Base-by-base conservation (phyloP, 2,329 filamentous ascomycete species). In the Paecilomyces variotii region DNA sequence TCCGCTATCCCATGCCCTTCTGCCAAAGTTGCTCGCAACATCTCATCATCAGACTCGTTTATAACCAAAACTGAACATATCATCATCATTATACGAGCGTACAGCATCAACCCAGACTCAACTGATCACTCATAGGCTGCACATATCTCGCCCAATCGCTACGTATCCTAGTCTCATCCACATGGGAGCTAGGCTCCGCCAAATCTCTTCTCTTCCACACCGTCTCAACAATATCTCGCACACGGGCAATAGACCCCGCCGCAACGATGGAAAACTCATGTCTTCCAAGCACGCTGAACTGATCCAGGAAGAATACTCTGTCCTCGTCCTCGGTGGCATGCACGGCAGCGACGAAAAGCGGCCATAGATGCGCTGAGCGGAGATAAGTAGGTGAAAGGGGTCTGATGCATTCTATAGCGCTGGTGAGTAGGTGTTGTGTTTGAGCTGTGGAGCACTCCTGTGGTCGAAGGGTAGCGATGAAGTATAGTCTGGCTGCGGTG, bases 181-280 rank as follows among this genome's bases (percentile, higher is more conserved):
- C 39, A 10, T 27, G 51, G 10, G 51, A 27, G 24, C 6, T 2
- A 24, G 51, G 3, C 9, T 53, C 51, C 6, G 51, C 53, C 12
- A 61, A 30, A 50, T 61, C 60, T 26, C 60, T 60, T 19, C 58
- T 57, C 58, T 61, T 61, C 60, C 60, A 61, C 19, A 61, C 60
- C 24, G 56, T 59, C 14, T 60, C 60, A n/a, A 61, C 60, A 45
- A 61, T 61, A 28, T 56, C 58, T 27, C 52, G 57, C 24, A 60
- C 60, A 1, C 60, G 56, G 3, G 45, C 56, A 26, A 61, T 52
- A 2, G 56, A 56, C 1, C 60, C 60, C 11, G 55, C 55, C 11
- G 60, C 60, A 14, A 61, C 60, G 49, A 52, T 52, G 1, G 50
- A 27, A 2, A 52, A 12, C 3, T 52, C 50, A 12, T 52, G 50